Base-by-base conservation (phyloP, 768 basidiomycete genomes). In the Heimioporus sp. region DNA sequence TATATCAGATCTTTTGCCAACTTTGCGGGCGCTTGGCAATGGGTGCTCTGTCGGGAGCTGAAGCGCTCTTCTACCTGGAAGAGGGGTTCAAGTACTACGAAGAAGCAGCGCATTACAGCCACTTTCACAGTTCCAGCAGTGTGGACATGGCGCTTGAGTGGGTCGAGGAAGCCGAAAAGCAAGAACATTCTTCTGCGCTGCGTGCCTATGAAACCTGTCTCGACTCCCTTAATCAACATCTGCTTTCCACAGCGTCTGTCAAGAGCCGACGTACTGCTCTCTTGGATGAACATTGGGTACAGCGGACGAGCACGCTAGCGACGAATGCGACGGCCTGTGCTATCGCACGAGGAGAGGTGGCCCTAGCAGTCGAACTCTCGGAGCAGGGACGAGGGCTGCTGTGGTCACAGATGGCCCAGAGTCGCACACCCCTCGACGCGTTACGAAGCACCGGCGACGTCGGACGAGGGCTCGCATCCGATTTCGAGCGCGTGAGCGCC, bases 331-430 rank as follows among this genome's bases (percentile, higher is more conserved):
- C 66, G 6, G 46, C 65, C 8, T 65, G 63, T 47, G 72, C 68
- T 2, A 60, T 67, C 31, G 24, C n/a, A 0, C 48, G 20, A 16
- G 60, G 57, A 3, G 42, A 63, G 35, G 38, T 63, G 21, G 51
- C 51, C n/a, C 49, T 57, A 20, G 68, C 65, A 37, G 53, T 75
- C 9, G 71, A 75, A 43, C 68, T 73, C 58, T 63, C 73, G 8
- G 68, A 69, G 42, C 65, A 70, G 31, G 67, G 69, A 2, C 59
- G 67, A 6, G 61, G 64, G 4, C 30, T 70, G 3, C 30, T 70
- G 24, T 70, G 68, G 68, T 60, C 69, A 1, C 62, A 67, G 11
- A 31, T 70, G 49, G 52, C 59, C 2, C 64, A 65, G 24, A 63
- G 54, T 31, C 64, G 59, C 17, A 64, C 60, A 8, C 57, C 69